Conservation (phyloP, 768 basidiomycete species). For the Rhodosporidiobolus odoratus region DNA sequence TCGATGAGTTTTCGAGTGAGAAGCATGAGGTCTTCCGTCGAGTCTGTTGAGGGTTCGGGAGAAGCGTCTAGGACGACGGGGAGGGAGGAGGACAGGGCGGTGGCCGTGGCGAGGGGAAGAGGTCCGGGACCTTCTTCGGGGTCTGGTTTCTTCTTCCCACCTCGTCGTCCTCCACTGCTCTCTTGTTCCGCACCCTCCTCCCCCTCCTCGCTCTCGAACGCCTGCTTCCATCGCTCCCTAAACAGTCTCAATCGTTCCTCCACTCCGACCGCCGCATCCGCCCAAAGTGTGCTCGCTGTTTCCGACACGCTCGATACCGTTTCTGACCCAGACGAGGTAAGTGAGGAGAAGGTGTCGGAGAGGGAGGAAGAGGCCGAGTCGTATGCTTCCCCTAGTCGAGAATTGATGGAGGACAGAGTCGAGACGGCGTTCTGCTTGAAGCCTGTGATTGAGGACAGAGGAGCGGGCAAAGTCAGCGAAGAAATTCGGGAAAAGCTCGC, state of each 20-base stretch:
- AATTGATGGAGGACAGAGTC: constrained; percentile 24
- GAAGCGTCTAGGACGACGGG: constrained; percentile 30
- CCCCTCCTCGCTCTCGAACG: constrained; percentile 24
- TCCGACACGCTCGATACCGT: constrained; percentile 39
- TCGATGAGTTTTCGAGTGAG: constrained; percentile 92
- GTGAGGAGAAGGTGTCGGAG: constrained; percentile 57
- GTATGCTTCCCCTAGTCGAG: constrained; percentile 21
- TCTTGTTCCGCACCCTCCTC: constrained; percentile 25
- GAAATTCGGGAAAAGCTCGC: too few species aligned
- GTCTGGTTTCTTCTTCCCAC: constrained; percentile 19
- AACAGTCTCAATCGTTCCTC: neutral
- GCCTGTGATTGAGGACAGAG: neutral
- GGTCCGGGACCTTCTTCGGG: neutral
- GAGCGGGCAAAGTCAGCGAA: neutral
- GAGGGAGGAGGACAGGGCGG: constrained; percentile 15
- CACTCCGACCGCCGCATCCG: constrained; percentile 3
- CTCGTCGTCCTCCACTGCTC: constrained; percentile 52
- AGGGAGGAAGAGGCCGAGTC: constrained; percentile 6
- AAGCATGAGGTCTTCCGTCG: constrained; percentile 82
- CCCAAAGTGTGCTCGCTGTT: constrained; percentile 38
- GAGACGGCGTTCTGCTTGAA: constrained; percentile 31
- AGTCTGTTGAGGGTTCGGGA: constrained; percentile 42
- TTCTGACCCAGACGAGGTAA: constrained; percentile 57
- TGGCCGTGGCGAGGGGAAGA: too few species aligned
- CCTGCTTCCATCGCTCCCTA: constrained; percentile 19